Evolutionary conservation across 257 asterid species (phyloP), one percentile per base, ranked within the genome.

Genomic region (Ocimum tenuiflorum): DNA sequence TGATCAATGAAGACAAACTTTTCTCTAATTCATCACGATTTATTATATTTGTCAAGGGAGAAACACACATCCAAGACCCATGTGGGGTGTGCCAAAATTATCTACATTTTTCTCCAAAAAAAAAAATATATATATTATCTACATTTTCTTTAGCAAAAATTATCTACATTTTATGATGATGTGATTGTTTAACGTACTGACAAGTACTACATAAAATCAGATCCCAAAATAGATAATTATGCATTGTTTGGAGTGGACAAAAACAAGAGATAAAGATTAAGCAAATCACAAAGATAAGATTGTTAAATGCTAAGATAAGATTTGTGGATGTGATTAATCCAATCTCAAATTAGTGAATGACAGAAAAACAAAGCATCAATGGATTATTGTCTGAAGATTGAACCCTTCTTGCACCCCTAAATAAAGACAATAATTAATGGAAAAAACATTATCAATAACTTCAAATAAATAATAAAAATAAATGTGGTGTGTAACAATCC

Each of bases 391-490:
- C 55, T 56, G n/a, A 35, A 48, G 54, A 56, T 65, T 58, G 68
- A 50, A 8, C 72, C 77, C 67, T 72, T 72, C 31, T 58, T 57
- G 77, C 51, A 65, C 73, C 77, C 69, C 59, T n/a, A 41, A 27
- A 27, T 22, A 49, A 43, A 29, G 58, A 66, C 73, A 60, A 18
- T 19, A 65, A 6, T 48, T 47, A 39, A 65, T 48, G 29, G 4
- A n/a, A 24, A 48, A 57, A 2, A 62, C 23, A 57, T 64, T 55
- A 63, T 39, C 23, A 41, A 38, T 39, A 39, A 46, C 56, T 14
- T 23, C 29, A 48, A 59, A 23, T 15, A n/a, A n/a, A 54, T 2
- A 23, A 64, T 6, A 19, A 33, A 10, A 54, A 14, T 17, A 43
- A 18, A 22, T 63, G 13, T 8, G 24, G 48, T 31, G 8, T 55